phyloP scores from a whole-genome alignment of 345 rosid species.

The Acer yangbiense region DNA sequence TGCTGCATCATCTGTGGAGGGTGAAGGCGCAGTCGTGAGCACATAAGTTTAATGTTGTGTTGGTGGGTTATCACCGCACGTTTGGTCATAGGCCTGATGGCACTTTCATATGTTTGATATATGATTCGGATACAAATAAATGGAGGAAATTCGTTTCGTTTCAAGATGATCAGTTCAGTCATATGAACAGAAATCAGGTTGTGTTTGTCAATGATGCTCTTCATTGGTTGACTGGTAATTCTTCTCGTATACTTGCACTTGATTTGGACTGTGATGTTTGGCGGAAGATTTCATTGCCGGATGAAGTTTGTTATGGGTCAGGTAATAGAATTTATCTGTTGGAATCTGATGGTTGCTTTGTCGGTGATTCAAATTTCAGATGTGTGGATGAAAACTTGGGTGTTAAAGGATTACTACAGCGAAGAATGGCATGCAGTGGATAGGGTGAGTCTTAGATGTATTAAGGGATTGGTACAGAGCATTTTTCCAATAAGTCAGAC shows the following conservation, averaged over 20 bases:
- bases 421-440: conserved; percentile 67
- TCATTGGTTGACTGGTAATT: conserved; percentile 77
- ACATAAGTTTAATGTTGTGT: conserved; percentile 62
- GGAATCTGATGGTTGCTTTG: conserved; percentile 63
- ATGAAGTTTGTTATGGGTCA: conserved; percentile 49
- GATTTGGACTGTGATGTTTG: conserved; percentile 61
- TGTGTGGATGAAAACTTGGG: conserved; percentile 82
- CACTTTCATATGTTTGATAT: conserved; percentile 71
- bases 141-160: conserved; percentile 83
- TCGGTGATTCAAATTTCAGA: conserved; percentile 75
- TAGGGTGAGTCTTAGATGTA: conserved; percentile 74
- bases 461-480: conserved; percentile 69
- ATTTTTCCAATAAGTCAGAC: conserved; percentile 80
- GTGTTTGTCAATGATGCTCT: conserved; percentile 71
- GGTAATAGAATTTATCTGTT: conserved; percentile 64
- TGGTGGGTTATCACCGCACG: conserved; percentile 78
- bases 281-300: conserved; percentile 74
- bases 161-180: conserved; percentile 66
- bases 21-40: too few species aligned
- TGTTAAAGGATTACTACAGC: conserved; percentile 56
- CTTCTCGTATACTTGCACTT: conserved; percentile 57
- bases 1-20: too few species aligned
- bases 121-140: conserved; percentile 69
- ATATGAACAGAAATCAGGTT: conserved; percentile 79
- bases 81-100: conserved; percentile 87